phyloP scores from a whole-genome alignment of 495 filamentous ascomycete species.

The Coniosporium apollinis region DNA sequence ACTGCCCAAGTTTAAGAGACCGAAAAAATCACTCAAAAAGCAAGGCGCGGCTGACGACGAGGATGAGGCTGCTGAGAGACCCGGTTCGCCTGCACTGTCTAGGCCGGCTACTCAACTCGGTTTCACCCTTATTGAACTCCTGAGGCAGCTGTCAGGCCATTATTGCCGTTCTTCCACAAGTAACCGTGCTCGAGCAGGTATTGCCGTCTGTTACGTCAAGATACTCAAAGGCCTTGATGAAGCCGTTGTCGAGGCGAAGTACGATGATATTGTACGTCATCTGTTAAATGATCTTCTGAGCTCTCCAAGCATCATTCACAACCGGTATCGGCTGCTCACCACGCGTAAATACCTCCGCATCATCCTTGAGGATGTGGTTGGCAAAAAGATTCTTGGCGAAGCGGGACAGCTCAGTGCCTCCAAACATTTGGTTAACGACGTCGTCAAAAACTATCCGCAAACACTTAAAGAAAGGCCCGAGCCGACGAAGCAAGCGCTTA shows the following conservation, averaged over 20 bases:
- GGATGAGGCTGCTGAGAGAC: slow-evolving; percentile 52
- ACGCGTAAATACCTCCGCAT: slow-evolving; percentile 72
- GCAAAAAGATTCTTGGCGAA: slow-evolving; percentile 68
- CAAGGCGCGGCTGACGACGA: slow-evolving; percentile 52
- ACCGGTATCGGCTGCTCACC: slow-evolving; percentile 75
- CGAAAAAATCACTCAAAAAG: slow-evolving; percentile 56
- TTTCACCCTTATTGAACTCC: slow-evolving; percentile 60
- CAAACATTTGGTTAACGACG: slow-evolving; percentile 64
- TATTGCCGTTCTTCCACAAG: slow-evolving; percentile 68
- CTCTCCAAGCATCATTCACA: slow-evolving; percentile 55
- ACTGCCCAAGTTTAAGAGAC: slow-evolving; percentile 53
- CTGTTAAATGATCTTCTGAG: slow-evolving; percentile 66
- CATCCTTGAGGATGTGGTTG: slow-evolving; percentile 71
- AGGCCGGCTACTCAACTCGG: slow-evolving; percentile 50
- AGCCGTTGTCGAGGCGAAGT: slow-evolving; percentile 60
- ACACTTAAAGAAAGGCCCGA: slow-evolving; percentile 81
- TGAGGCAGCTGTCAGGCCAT: slow-evolving; percentile 65
- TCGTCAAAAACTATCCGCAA: slow-evolving; percentile 90
- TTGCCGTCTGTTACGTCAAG: slow-evolving; percentile 75
- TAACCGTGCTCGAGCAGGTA: slow-evolving; percentile 63
- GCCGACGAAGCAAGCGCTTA: slow-evolving; percentile 72
- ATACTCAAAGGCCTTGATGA: slow-evolving; percentile 58
- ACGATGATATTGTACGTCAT: slow-evolving; percentile 63
- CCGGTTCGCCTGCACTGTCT: slow-evolving; percentile 56
- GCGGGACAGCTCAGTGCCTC: slow-evolving; percentile 71